A percentile compares a stretch with the other conserved stretches of the same genome.
These are phyloP conservation scores for Haplosporangium sp. DNA, from an alignment of 371 early-diverging fungal genomes.

Conservation along the genomic window DNA sequence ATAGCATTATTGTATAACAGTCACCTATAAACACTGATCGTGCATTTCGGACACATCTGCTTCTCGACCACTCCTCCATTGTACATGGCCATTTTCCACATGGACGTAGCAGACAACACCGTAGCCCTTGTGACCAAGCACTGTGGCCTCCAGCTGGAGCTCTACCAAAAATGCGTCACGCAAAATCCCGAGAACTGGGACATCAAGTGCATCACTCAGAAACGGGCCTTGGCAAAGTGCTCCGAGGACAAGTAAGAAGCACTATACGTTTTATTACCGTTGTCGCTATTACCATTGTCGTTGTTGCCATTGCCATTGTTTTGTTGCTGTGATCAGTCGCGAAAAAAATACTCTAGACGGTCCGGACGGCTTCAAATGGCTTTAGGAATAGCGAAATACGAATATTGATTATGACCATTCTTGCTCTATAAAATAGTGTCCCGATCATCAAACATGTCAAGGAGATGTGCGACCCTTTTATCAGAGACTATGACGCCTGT, in stretches of 20 bases:
- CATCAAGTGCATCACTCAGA: slow-evolving; percentile 75
- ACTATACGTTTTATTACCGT: not conserved
- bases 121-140: slow-evolving; percentile 74
- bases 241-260: slow-evolving; percentile 79
- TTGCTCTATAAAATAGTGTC: slow-evolving; percentile 55
- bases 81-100: slow-evolving; percentile 54
- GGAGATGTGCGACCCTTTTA: slow-evolving; percentile 73
- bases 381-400: not conserved
- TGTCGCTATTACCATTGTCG: not conserved
- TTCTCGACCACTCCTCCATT: not conserved
- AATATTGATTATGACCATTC: not conserved
- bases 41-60: not conserved
- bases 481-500: slow-evolving; percentile 76
- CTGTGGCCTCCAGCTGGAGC: slow-evolving; percentile 81
- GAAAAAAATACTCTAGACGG: too few species aligned
- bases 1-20: too few species aligned
- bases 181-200: slow-evolving; percentile 81
- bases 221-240: slow-evolving; percentile 80
- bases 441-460: slow-evolving; percentile 79
- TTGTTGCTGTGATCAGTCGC: not conserved
- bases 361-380: not conserved
- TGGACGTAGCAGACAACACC: slow-evolving; percentile 55
- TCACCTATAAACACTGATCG: too few species aligned
- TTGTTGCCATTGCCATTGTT: not conserved
- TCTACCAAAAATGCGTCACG: slow-evolving; percentile 83